phyloP scores from a whole-genome alignment of 2,329 filamentous ascomycete genomes.

The Penicillium sp. region DNA sequence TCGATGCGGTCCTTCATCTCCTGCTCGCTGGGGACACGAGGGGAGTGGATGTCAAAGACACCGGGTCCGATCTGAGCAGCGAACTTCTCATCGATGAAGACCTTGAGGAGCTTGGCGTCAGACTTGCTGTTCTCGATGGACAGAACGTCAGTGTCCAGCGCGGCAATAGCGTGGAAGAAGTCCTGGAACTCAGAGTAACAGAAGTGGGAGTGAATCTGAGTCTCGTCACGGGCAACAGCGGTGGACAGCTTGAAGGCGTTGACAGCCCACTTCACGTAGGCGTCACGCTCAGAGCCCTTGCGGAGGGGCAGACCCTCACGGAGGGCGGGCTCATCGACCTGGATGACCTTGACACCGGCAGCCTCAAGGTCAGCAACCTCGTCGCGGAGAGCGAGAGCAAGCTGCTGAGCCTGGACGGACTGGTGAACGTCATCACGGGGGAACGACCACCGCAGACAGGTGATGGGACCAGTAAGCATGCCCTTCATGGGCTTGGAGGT shows the following conservation, averaged over 20 bases:
- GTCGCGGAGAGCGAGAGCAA: conserved; percentile 94
- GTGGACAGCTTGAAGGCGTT: conserved; percentile 96
- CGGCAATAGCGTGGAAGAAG: conserved; percentile 99
- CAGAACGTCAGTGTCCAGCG: conserved; percentile 94
- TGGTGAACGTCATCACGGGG: conserved; percentile 99
- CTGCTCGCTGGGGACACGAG: conserved; percentile 91
- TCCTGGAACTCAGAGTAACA: conserved; percentile 99
- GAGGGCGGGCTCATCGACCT: conserved; percentile 97
- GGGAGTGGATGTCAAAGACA: conserved; percentile 97
- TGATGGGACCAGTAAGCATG: conserved; percentile 99
- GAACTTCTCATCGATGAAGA: conserved; percentile 96
- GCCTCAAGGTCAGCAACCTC: conserved; percentile 97
- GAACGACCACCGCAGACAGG: conserved; percentile 99
- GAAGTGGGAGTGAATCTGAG: conserved; percentile 99
- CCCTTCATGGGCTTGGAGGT: conserved; percentile 99
- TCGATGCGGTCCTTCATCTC: conserved; percentile 97
- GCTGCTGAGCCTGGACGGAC: conserved; percentile 97
- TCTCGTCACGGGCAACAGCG: conserved; percentile 86
- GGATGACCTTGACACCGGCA: conserved; percentile 94
- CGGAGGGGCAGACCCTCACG: conserved; percentile 99
- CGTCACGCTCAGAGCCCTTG: conserved; percentile 85
- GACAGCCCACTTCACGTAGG: conserved; percentile 96
- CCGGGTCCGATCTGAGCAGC: conserved; percentile 97
- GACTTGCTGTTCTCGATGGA: conserved; percentile 99
- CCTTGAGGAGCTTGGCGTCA: conserved; percentile 96